These are phyloP conservation scores for Trichoderma guizhouense DNA, from an alignment of 2,329 filamentous ascomycete species.

Conservation along the genomic window DNA sequence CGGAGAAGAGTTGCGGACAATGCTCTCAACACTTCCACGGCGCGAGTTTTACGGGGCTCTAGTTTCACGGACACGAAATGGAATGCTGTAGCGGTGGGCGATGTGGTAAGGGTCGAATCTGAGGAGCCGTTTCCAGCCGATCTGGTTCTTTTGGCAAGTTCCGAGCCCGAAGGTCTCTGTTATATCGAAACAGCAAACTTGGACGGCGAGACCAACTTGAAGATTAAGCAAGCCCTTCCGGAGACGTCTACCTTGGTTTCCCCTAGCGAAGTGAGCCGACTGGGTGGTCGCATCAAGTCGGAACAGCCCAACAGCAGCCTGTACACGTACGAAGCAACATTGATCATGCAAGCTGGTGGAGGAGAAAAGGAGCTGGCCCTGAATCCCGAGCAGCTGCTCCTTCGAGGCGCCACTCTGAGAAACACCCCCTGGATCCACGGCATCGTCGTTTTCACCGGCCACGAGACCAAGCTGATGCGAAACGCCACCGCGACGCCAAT, in stretches of 20 bases:
- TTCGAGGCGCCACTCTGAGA: slow-evolving; percentile 87
- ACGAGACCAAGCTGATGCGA: slow-evolving; percentile 98
- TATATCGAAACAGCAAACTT: slow-evolving; percentile 99
- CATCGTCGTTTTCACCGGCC: slow-evolving; percentile 86
- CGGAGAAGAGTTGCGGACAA: slow-evolving; percentile 84
- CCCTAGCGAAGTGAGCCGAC: slow-evolving; percentile 75
- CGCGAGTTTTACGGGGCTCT: slow-evolving; percentile 77
- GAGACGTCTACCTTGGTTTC: slow-evolving; percentile 89
- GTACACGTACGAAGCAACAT: slow-evolving; percentile 94
- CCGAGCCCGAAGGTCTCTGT: slow-evolving; percentile 93
- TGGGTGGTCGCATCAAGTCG: slow-evolving; percentile 83
- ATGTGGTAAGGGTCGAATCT: slow-evolving; percentile 88
- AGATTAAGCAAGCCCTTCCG: slow-evolving; percentile 95
- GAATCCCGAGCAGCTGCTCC: slow-evolving; percentile 85
- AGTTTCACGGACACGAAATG: slow-evolving; percentile 84
- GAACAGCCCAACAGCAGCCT: slow-evolving; percentile 98
- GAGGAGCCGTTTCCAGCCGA: slow-evolving; percentile 95
- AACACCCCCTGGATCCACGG: slow-evolving; percentile 98
- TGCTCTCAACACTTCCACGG: slow-evolving; percentile 81
- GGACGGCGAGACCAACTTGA: slow-evolving; percentile 96
- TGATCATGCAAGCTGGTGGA: slow-evolving; percentile 86
- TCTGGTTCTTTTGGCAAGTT: slow-evolving; percentile 85
- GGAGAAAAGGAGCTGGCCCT: slow-evolving; percentile 90
- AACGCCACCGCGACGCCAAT: slow-evolving; percentile 97
- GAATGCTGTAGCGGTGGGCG: slow-evolving; percentile 90